These are phyloP conservation scores for Parietaria judaica DNA, from an alignment of 306 rosid genomes.

Conservation along the genomic window DNA sequence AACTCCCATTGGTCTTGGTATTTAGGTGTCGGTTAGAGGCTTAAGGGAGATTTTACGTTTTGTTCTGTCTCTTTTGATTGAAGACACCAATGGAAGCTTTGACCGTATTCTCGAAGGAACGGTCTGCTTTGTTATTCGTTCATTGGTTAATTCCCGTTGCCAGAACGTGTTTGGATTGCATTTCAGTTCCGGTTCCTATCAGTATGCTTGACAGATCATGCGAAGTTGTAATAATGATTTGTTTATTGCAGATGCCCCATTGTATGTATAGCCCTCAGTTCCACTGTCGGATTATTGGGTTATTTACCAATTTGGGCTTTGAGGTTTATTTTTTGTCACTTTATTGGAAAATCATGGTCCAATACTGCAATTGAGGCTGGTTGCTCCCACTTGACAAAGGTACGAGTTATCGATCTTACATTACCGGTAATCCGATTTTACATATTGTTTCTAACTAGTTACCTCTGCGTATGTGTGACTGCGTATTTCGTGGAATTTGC, in stretches of 20 bases:
- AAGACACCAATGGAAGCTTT: too few species aligned
- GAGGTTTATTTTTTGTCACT: conserved; percentile 43
- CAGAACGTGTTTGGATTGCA: too few species aligned
- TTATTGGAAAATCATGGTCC: conserved; percentile 74
- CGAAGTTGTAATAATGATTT: background rate
- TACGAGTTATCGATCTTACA: conserved; percentile 19
- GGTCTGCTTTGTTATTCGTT: too few species aligned
- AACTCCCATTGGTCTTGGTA: too few species aligned
- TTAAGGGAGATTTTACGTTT: too few species aligned
- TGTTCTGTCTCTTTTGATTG: too few species aligned
- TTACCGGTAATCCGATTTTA: conserved; percentile 2
- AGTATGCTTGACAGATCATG: too few species aligned
- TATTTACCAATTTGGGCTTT: conserved; percentile 46
- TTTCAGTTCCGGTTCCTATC: too few species aligned
- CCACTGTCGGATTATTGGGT: conserved; percentile 49
- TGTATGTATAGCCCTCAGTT: conserved; percentile 40
- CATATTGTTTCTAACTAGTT: background rate
- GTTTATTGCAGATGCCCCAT: conserved; percentile 51
- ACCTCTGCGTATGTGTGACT: too few species aligned
- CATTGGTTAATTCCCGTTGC: too few species aligned
- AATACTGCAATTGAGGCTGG: conserved; percentile 59
- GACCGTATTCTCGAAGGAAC: too few species aligned
- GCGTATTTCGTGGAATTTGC: conserved; percentile 18
- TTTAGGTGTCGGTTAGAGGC: too few species aligned
- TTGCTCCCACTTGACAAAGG: conserved; percentile 85